Conservation (phyloP, 1,139 yeast genomes). For the Meyerozyma athensensis region DNA sequence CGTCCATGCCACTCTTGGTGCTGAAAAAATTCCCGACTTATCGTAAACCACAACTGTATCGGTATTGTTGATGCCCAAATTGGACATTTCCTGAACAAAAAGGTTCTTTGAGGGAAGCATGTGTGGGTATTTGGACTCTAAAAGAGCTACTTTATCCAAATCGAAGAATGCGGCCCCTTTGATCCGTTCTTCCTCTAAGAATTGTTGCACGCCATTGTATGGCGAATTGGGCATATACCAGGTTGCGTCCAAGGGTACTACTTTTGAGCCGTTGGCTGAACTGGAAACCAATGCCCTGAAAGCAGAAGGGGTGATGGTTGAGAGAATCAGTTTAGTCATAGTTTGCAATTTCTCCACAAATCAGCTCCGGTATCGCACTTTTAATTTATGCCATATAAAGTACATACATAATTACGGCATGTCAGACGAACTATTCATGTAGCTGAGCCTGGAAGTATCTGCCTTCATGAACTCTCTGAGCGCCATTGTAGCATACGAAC, state of each 20-base stretch:
- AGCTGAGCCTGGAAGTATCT: slow-evolving; percentile 64
- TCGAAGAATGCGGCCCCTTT: slow-evolving; percentile 74
- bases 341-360: slow-evolving; percentile 1
- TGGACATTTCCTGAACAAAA: slow-evolving; percentile 50
- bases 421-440: no score
- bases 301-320: slow-evolving; percentile 18
- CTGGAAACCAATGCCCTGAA: slow-evolving; percentile 17
- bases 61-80: slow-evolving; percentile 39
- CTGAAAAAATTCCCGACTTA: slow-evolving; percentile 74
- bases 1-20: slow-evolving; percentile 93
- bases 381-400: no score
- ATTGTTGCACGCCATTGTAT: slow-evolving; percentile 55
- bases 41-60: slow-evolving; percentile 83
- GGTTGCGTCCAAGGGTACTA: slow-evolving; percentile 78
- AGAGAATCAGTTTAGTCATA: slow-evolving; percentile 8
- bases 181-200: slow-evolving; percentile 51
- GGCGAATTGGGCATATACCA: slow-evolving; percentile 87
- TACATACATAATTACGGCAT: no score
- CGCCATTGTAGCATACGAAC: slow-evolving; percentile 98
- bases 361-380: no score
- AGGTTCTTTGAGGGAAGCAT: slow-evolving; percentile 67
- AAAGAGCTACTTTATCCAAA: slow-evolving; percentile 63
- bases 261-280: slow-evolving; percentile 22
- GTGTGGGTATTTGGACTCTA: slow-evolving; percentile 67
- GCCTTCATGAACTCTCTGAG: slow-evolving; percentile 84